A percentile compares a stretch with the other conserved stretches of the same genome.
Conservation (phyloP, 2,329 filamentous ascomycete genomes). For the Paramyrothecium roridum region DNA sequence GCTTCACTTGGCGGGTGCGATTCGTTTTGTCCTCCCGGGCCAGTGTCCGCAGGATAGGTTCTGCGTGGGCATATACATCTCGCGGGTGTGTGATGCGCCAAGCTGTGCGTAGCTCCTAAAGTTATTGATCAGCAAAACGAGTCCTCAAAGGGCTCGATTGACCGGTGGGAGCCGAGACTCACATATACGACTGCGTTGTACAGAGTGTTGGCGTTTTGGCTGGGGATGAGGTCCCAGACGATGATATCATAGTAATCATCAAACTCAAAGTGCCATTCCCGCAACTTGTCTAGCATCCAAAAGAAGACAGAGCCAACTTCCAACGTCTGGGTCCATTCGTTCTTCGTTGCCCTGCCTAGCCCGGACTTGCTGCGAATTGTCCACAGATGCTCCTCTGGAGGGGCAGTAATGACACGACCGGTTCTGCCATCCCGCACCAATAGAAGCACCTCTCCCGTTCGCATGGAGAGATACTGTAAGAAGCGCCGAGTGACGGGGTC, state of each 20-base stretch:
- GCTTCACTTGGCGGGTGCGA: constrained; percentile 17
- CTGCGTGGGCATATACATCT: constrained; percentile 18
- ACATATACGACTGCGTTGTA: constrained; percentile 14
- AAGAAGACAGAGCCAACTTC: constrained; percentile 20
- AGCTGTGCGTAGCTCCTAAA: constrained; percentile 19
- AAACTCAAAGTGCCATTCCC: constrained; percentile 22
- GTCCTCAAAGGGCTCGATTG: background rate
- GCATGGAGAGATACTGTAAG: constrained; percentile 21
- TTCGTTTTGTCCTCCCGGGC: constrained; percentile 16
- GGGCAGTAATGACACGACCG: constrained; percentile 22
- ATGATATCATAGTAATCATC: constrained; percentile 23
- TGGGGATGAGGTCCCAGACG: constrained; percentile 22
- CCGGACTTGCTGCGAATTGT: constrained; percentile 19
- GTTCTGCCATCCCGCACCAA: constrained; percentile 24
- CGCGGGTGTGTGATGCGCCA: constrained; percentile 17
- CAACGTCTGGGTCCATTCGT: constrained; percentile 17
- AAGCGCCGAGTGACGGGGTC: constrained; percentile 22
- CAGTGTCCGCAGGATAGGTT: constrained; percentile 14
- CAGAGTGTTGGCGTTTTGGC: constrained; percentile 6
- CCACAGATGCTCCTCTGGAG: constrained; percentile 18
- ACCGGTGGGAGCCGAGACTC: background rate
- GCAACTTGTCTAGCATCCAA: constrained; percentile 14
- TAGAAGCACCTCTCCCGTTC: constrained; percentile 19
- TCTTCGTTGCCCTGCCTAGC: constrained; percentile 20
- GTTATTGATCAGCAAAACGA: background rate